Conservation (phyloP, 805 yeast genomes). For the Barnettozyma salicaria region DNA sequence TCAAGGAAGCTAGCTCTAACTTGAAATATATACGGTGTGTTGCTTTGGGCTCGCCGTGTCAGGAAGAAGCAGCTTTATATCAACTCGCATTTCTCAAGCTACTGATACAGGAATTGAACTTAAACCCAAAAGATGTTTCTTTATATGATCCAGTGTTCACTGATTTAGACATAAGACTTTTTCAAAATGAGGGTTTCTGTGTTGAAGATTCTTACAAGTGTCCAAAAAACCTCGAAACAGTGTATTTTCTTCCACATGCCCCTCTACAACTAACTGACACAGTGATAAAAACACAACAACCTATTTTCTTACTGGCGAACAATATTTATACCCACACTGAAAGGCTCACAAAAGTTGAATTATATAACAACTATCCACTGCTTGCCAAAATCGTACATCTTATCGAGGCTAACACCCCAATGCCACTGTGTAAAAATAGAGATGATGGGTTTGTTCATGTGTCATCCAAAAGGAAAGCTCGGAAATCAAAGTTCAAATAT, state of each 20-base stretch:
- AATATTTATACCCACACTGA: conserved; percentile 49
- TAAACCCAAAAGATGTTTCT: conserved; percentile 31
- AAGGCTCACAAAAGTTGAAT: conserved; percentile 37
- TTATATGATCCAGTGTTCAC: conserved; percentile 63
- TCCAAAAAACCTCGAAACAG: conserved; percentile 15
- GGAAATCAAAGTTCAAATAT: conserved; percentile 17
- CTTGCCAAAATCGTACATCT: conserved; percentile 34
- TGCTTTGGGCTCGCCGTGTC: conserved; percentile 64
- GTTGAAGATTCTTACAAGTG: conserved; percentile 14
- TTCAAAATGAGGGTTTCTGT: conserved; percentile 24
- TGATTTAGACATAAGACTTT: conserved; percentile 35
- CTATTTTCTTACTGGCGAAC: conserved; percentile 44
- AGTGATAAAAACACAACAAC: conserved; percentile 30
- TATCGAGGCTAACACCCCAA: conserved; percentile 2
- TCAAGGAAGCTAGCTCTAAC: conserved; percentile 8
- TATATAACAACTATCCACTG: conserved; percentile 38
- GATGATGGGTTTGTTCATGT: conserved; percentile 17
- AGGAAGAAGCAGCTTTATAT: conserved; percentile 52
- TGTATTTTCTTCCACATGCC: conserved; percentile 74
- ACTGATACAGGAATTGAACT: conserved; percentile 27
- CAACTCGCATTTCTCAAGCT: conserved; percentile 58
- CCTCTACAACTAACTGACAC: conserved; percentile 48
- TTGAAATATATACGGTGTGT: conserved; percentile 48
- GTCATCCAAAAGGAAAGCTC: conserved; percentile 19
- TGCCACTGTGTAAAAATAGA: not conserved